Evolutionary conservation across 179 eudicot species (phyloP).

Genomic region (Spergularia azorica): DNA sequence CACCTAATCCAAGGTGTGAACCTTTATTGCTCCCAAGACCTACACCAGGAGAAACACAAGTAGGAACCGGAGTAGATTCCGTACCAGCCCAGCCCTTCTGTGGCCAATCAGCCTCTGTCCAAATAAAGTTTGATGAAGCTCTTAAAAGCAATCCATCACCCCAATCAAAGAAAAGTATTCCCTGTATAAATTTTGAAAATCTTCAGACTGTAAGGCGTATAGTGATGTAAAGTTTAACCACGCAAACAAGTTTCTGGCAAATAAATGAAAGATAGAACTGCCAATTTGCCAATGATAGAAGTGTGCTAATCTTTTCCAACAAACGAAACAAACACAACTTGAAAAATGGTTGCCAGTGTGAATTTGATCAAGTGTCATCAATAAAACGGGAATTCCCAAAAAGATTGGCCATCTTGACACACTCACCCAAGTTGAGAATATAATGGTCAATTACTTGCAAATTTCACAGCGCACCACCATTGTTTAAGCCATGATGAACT

Average conservation of each 20-base stretch:
- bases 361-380: background rate
- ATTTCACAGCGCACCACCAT: background rate
- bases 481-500: background rate
- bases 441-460: conserved; percentile 9
- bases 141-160: conserved; percentile 47
- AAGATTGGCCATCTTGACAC: background rate
- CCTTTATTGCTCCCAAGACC: conserved; percentile 70
- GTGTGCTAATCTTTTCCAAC: background rate
- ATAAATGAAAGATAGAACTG: conserved; percentile 6
- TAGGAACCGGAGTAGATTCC: conserved; percentile 73
- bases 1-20: conserved; percentile 76
- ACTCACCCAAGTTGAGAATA: background rate
- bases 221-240: background rate
- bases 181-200: conserved; percentile 46
- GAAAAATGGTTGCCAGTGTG: background rate
- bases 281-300: background rate
- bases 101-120: conserved; percentile 97
- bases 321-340: conserved; percentile 1
- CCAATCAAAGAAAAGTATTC: conserved; percentile 77
- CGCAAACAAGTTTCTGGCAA: background rate
- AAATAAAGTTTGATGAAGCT: conserved; percentile 60
- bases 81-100: conserved; percentile 88
- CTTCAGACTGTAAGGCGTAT: conserved; percentile 1
- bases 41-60: conserved; percentile 75
- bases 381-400: background rate